These are phyloP conservation scores for Russula emetica DNA, from an alignment of 768 basidiomycete species.

Conservation along the genomic window DNA sequence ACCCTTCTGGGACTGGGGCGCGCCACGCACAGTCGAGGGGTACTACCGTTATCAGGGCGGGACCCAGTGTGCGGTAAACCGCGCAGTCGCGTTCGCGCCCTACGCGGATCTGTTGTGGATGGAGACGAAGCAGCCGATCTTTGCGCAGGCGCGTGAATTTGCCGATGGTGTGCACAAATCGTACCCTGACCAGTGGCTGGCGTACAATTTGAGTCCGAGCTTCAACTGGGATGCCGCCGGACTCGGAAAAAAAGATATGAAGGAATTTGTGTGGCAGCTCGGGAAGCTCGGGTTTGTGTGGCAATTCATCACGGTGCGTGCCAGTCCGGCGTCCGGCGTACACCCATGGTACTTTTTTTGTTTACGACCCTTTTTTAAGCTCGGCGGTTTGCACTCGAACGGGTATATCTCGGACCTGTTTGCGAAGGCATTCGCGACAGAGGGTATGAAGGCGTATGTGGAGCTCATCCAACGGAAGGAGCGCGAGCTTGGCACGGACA, in stretches of 20 bases:
- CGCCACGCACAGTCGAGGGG: conserved; percentile 90
- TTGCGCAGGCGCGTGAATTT: conserved; percentile 89
- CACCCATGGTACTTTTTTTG: neutral
- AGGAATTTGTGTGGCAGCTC: conserved; percentile 85
- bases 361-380: conserved; percentile 43
- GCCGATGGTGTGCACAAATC: conserved; percentile 79
- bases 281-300: conserved; percentile 96
- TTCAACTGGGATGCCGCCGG: conserved; percentile 97
- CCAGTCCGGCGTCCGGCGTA: no score
- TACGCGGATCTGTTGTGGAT: conserved; percentile 93
- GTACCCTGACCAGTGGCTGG: conserved; percentile 89
- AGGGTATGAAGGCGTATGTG: conserved; percentile 99
- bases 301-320: conserved; percentile 94
- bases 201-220: conserved; percentile 92
- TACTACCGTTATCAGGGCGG: conserved; percentile 98
- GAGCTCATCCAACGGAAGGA: conserved; percentile 91
- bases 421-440: conserved; percentile 80
- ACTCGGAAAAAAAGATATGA: conserved; percentile 78
- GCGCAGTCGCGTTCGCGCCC: conserved; percentile 88
- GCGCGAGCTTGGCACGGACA: conserved; percentile 90
- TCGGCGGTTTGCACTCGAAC: conserved; percentile 95
- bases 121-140: conserved; percentile 95
- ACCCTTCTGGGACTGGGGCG: conserved; percentile 95
- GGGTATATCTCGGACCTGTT: conserved; percentile 95
- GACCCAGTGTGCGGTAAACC: conserved; percentile 89